Evolutionary conservation across 2,329 filamentous ascomycete species (phyloP), one percentile per base, ranked within the genome.

Genomic region (Rhytidhysteron rufulum): DNA sequence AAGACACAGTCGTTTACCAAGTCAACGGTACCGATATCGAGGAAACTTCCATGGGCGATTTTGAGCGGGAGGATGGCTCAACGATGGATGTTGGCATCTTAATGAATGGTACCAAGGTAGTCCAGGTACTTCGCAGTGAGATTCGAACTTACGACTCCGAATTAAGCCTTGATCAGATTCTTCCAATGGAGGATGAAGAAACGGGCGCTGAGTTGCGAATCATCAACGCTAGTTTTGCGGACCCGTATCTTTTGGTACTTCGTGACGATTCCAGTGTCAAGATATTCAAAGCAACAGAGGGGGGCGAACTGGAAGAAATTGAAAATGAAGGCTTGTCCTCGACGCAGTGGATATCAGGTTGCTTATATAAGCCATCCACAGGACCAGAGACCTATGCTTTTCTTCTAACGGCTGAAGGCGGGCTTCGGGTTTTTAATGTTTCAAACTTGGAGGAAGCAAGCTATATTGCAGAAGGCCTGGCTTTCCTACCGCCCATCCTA

Each of bases 141-240:
- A 81, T 97, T 18, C 79, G 91, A 43, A 91, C 85, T 45, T 98
- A 96, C 54, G 90, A 97, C 62, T 84, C 84, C 65, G 88, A 95
- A 63, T 78, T 98, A 43, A 87, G 85, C 9, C 76, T 98, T 39
- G 83, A 84, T 33, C 91, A 97, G 57, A 97, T 98, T 40, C 77
- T 96, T 36, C 88, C 90, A 1, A 88, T 97, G 78, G 79, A 88
- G 46, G 93, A 97, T 54, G 93, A 95, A 54, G 87, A 93, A 49
- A 90, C 84, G 0, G 89, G 86, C 10, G 83, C 79, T 16, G 88
- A 95, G 54, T 83, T 88, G 4, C 78, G 83, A 39, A 84, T 93
- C 31, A 71, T 89, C 33, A 85, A 82, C 55, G 85, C 87, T 27
- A 94, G 86, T 59, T 90, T 97, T 53, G 80, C 80, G 16, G 91